Evolutionary conservation across 2,329 filamentous ascomycete genomes (phyloP).

Genomic region (Neodidymelliopsis sp.): DNA sequence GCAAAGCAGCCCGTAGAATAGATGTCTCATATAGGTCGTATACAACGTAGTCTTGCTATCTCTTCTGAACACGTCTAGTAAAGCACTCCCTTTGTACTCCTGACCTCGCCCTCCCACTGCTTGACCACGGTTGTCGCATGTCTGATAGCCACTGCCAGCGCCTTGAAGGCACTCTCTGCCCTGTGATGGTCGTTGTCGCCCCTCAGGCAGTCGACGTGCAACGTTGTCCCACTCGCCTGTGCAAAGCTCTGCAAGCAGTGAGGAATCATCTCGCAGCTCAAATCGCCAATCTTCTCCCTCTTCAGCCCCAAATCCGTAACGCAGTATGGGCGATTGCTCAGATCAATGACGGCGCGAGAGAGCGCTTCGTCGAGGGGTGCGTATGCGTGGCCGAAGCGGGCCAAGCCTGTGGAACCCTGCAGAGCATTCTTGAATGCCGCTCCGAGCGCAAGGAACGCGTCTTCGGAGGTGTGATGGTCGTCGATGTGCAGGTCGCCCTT

Average conservation of each 20-base stretch:
- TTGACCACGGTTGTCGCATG: constrained; percentile 77
- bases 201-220: constrained; percentile 91
- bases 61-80: constrained; percentile 41
- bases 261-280: constrained; percentile 92
- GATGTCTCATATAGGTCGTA: too few species aligned
- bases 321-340: constrained; percentile 88
- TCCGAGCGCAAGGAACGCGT: constrained; percentile 90
- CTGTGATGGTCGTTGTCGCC: constrained; percentile 96
- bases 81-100: constrained; percentile 94
- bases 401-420: constrained; percentile 78
- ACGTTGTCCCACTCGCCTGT: constrained; percentile 85
- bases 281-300: constrained; percentile 91
- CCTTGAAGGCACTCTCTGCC: constrained; percentile 97
- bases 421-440: constrained; percentile 83
- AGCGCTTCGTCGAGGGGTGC: constrained; percentile 94
- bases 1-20: too few species aligned
- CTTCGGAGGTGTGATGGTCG: constrained; percentile 98
- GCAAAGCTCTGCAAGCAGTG: constrained; percentile 96
- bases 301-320: constrained; percentile 84
- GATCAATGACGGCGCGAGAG: constrained; percentile 90
- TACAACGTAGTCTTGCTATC: not conserved
- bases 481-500: constrained; percentile 95
- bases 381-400: constrained; percentile 91
- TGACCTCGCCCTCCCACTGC: constrained; percentile 88
- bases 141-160: constrained; percentile 83